A percentile compares a stretch with the other conserved stretches of the same genome.
phyloP scores from a whole-genome alignment of 2,329 filamentous ascomycete species.

The Colletotrichum tropicale region DNA sequence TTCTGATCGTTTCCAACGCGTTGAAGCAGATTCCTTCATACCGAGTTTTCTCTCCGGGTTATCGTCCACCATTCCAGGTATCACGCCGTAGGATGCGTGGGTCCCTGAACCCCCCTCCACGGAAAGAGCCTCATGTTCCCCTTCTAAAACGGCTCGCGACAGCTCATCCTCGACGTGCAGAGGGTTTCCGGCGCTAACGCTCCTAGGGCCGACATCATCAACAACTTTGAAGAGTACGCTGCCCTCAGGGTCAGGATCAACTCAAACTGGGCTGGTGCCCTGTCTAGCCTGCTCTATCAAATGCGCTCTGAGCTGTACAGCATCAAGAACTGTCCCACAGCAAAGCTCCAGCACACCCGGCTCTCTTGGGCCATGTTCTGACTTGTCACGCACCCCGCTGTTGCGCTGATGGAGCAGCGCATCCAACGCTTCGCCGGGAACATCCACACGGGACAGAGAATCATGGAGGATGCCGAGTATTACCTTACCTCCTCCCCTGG shows the following conservation, averaged over 20 bases:
- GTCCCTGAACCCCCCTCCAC: background rate
- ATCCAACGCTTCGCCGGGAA: background rate
- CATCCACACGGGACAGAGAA: background rate
- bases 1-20: background rate
- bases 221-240: background rate
- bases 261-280: background rate
- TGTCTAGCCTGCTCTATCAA: rapidly evolving
- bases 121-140: background rate
- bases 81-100: background rate
- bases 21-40: background rate
- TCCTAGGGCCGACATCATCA: background rate
- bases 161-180: background rate
- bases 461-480: background rate
- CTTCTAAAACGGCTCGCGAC: background rate
- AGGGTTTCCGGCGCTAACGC: background rate
- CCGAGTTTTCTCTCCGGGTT: background rate
- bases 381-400: background rate
- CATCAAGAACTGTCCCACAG: background rate
- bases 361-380: background rate
- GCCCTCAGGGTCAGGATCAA: background rate
- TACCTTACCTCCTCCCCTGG: background rate
- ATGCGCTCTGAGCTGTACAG: background rate
- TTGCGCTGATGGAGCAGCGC: background rate
- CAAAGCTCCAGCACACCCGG: background rate
- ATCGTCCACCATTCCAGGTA: background rate